These are phyloP conservation scores for Cucumis melo DNA, from an alignment of 306 rosid species.

Conservation along the genomic window DNA sequence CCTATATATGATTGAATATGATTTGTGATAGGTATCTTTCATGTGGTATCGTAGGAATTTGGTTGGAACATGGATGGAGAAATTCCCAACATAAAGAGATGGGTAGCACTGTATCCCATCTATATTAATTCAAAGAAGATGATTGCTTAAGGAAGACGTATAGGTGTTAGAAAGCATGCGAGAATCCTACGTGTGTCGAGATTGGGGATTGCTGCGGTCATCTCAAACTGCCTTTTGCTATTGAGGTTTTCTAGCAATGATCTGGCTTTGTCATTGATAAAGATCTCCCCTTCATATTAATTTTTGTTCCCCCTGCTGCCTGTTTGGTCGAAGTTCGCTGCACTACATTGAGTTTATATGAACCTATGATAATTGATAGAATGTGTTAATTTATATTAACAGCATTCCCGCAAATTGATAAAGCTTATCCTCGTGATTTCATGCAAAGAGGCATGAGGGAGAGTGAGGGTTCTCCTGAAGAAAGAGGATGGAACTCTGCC, in stretches of 20 bases:
- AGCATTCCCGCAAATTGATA: constrained; percentile 31
- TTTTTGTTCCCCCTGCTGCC: not conserved
- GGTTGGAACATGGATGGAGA: constrained; percentile 46
- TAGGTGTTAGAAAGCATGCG: constrained; percentile 52
- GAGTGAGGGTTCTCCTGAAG: constrained; percentile 70
- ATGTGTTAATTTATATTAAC: not conserved
- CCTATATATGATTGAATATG: not conserved
- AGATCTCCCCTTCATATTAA: not conserved
- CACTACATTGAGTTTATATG: not conserved
- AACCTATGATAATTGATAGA: not conserved
- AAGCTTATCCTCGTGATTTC: constrained; percentile 89
- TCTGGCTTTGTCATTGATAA: not conserved
- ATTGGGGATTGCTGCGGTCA: constrained; percentile 72
- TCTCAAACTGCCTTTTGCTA: constrained; percentile 54
- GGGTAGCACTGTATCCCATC: constrained; percentile 72
- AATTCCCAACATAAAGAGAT: constrained; percentile 43
- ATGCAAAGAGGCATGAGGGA: constrained; percentile 83
- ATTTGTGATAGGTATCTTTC: constrained; percentile 4
- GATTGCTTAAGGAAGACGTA: constrained; percentile 73
- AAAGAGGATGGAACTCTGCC: constrained; percentile 61
- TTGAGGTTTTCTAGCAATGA: constrained; percentile 39
- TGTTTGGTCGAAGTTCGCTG: not conserved
- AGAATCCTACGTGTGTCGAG: constrained; percentile 79
- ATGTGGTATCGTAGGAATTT: constrained; percentile 2
- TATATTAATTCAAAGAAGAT: constrained; percentile 83